phyloP scores from a whole-genome alignment of 306 rosid genomes.

The Acmispon strigosus region DNA sequence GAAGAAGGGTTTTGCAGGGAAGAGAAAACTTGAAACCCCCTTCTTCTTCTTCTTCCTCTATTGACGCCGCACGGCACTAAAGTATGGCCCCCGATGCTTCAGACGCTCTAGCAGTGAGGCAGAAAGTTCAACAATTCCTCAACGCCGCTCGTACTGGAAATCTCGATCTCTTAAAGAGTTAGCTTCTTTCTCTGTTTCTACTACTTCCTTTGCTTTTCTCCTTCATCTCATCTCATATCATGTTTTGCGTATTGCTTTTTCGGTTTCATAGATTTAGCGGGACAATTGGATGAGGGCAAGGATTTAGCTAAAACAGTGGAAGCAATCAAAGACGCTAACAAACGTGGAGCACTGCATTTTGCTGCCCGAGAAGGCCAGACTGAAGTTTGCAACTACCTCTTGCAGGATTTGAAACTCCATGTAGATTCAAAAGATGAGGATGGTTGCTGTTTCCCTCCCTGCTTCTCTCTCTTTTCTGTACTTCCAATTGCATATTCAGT shows the following conservation, averaged over 20 bases:
- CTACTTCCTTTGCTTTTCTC: neutral
- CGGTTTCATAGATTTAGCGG: slow-evolving; percentile 45
- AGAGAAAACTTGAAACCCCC: neutral
- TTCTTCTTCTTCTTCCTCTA: neutral
- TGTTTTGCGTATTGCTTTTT: neutral
- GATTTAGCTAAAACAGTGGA: slow-evolving; percentile 62
- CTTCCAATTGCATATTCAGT: no score
- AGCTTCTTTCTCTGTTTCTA: neutral
- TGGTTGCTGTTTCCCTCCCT: slow-evolving; percentile 22
- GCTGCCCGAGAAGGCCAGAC: slow-evolving; percentile 86
- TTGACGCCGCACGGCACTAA: neutral
- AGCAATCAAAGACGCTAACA: slow-evolving; percentile 82
- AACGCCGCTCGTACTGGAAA: slow-evolving; percentile 79
- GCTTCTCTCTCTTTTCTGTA: neutral
- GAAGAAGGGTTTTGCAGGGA: neutral
- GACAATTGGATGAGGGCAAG: slow-evolving; percentile 66
- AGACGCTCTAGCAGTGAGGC: slow-evolving; percentile 85
- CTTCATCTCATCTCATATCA: neutral
- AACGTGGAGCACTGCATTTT: slow-evolving; percentile 90
- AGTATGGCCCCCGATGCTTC: slow-evolving; percentile 89
- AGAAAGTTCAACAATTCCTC: slow-evolving; percentile 73
- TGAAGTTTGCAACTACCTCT: slow-evolving; percentile 63
- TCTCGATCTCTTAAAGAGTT: slow-evolving; percentile 81
- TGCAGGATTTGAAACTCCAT: slow-evolving; percentile 68
- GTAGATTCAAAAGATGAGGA: slow-evolving; percentile 86